phyloP scores from a whole-genome alignment of 192 early-diverging fungal species.

The Coemansia reversa region DNA sequence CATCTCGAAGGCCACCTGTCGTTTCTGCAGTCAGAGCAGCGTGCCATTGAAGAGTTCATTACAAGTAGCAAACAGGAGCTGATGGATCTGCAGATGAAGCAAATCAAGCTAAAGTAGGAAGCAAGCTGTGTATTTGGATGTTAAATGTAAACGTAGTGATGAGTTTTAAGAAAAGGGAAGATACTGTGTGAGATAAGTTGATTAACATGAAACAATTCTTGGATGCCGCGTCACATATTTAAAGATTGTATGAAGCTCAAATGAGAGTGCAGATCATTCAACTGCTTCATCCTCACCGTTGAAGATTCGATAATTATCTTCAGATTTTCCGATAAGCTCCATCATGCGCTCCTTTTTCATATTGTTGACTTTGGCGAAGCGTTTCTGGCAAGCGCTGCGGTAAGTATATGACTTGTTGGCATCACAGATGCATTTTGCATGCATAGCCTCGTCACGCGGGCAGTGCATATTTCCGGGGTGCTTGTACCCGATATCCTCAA shows the following conservation, averaged over 20 bases:
- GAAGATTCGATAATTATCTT: constrained; percentile 20
- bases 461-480: constrained; percentile 71
- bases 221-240: background rate
- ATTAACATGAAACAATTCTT: background rate
- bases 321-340: constrained; percentile 41
- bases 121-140: background rate
- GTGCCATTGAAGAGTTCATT: constrained; percentile 48
- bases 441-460: constrained; percentile 58
- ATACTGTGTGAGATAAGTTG: too few relatives aligned
- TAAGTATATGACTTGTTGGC: constrained; percentile 43
- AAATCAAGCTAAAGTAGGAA: constrained; percentile 31
- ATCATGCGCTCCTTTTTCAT: constrained; percentile 43
- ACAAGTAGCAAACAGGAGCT: constrained; percentile 34
- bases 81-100: constrained; percentile 45
- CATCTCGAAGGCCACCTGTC: constrained; percentile 48
- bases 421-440: constrained; percentile 47
- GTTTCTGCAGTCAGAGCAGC: constrained; percentile 41
- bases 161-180: background rate
- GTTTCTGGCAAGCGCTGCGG: constrained; percentile 49
- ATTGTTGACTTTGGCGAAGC: constrained; percentile 51
- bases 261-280: background rate
- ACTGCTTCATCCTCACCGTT: background rate
- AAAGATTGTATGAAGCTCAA: background rate
- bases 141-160: background rate
- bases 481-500: constrained; percentile 74